Conservation (phyloP, 805 yeast species). For the Priceomyces medius region DNA sequence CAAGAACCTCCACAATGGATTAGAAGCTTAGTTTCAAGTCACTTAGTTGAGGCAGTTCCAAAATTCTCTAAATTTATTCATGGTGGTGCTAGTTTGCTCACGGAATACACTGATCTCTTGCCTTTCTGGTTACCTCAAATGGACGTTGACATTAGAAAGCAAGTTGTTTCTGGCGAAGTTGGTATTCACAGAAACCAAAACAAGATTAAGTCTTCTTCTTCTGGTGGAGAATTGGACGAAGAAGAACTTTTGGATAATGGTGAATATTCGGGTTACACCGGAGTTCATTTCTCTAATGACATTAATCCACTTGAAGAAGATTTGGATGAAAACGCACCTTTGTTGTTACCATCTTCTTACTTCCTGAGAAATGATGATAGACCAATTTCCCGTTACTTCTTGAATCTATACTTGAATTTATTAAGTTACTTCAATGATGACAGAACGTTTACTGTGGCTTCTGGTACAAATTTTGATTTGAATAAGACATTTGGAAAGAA, state of each 20-base stretch:
- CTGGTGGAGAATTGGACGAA: constrained; percentile 65
- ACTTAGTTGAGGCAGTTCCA: constrained; percentile 96
- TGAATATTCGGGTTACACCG: constrained; percentile 27
- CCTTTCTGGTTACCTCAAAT: constrained; percentile 99
- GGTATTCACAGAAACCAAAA: constrained; percentile 56
- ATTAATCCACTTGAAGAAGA: constrained; percentile 49
- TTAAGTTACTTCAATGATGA: constrained; percentile 45
- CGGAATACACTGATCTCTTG: constrained; percentile 76
- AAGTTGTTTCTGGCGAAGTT: constrained; percentile 56
- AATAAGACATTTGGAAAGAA: constrained; percentile 46
- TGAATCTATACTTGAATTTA: constrained; percentile 33
- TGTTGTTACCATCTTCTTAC: constrained; percentile 40
- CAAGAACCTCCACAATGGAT: constrained; percentile 99
- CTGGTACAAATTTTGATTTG: constrained; percentile 45
- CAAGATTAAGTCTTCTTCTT: constrained; percentile 28
- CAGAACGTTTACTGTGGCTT: constrained; percentile 44
- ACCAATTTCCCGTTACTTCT: constrained; percentile 34
- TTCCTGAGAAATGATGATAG: constrained; percentile 22
- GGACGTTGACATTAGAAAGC: constrained; percentile 93
- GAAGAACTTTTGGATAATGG: constrained; percentile 57
- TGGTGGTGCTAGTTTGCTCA: constrained; percentile 89
- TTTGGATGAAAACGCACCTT: constrained; percentile 46
- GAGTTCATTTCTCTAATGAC: constrained; percentile 46
- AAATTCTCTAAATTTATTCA: constrained; percentile 96
- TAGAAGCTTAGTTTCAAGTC: constrained; percentile 84